phyloP scores from a whole-genome alignment of 1,284 basidiomycete species.

The Testicularia cyperi region DNA sequence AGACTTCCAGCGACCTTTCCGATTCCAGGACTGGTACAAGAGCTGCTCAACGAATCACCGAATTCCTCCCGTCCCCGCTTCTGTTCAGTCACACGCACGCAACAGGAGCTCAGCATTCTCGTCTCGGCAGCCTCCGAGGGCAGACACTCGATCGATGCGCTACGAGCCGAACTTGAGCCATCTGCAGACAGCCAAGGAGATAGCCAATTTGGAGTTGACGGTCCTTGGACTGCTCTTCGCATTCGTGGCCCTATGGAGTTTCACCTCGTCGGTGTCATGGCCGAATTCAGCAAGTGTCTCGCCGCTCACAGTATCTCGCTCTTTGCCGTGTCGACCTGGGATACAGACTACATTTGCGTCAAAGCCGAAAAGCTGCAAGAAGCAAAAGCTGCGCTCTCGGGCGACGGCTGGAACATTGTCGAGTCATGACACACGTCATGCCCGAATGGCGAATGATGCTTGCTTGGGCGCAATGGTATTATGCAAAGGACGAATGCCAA shows the following conservation, averaged over 20 bases:
- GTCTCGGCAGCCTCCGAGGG: slow-evolving; percentile 7
- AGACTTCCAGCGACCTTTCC: slow-evolving; percentile 5
- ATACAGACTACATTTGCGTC: slow-evolving; percentile 37
- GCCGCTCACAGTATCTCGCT: slow-evolving; percentile 19
- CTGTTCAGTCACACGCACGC: slow-evolving; percentile 30
- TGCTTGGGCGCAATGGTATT: too few species aligned
- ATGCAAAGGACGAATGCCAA: too few species aligned
- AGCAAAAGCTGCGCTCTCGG: slow-evolving; percentile 11
- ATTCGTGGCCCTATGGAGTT: slow-evolving; percentile 34
- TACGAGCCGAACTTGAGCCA: slow-evolving; percentile 4
- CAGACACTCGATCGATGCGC: neutral
- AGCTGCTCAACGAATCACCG: slow-evolving; percentile 3
- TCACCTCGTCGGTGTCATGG: slow-evolving; percentile 26
- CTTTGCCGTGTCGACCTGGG: slow-evolving; percentile 37
- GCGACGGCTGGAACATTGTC: slow-evolving; percentile 28
- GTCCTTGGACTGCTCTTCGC: slow-evolving; percentile 24
- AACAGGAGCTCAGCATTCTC: slow-evolving; percentile 28
- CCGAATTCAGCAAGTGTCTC: slow-evolving; percentile 27
- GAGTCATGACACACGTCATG: too few species aligned
- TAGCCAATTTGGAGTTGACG: slow-evolving; percentile 10
- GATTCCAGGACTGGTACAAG: slow-evolving; percentile 4
- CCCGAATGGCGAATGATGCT: too few species aligned
- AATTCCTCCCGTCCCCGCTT: slow-evolving; percentile 2
- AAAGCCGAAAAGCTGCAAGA: slow-evolving; percentile 6
- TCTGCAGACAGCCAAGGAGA: slow-evolving; percentile 1